Base-by-base conservation (phyloP, 768 basidiomycete species). In the Boletus tomentosulus region DNA sequence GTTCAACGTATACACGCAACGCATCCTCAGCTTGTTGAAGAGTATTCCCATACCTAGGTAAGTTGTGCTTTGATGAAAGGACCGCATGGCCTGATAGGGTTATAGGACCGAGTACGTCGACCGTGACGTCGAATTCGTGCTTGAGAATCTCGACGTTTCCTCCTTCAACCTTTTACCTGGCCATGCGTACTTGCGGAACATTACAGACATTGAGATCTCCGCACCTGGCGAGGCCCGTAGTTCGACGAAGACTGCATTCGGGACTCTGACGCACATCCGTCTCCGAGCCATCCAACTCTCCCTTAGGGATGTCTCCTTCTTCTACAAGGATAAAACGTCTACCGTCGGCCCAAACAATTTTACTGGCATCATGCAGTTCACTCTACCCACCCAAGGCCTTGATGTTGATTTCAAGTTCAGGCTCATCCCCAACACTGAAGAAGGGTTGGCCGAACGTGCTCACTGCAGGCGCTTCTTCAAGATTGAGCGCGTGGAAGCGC, bases 1-100 rank as follows among this genome's bases (percentile, higher is more conserved):
- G 7, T 85, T 89, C 74, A 87, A 85, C 60, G 86, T 91, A 15
- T 92, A 91, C 62, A 66, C 87, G 1, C 90, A 89, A 15, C 77
- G 78, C 9, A 33, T 81, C 1, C 65, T 86, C 51, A 60, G 55
- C 27, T 69, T 78, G 62, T 57, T 88, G 64, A 80, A 80, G 59
- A 78, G 80, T 49, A 68, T 89, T 13, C 87, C 87, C 11, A 87
- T 89, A 47, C 87, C 87, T 6, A 78, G 86, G 86, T 82, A 53
- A 16, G 73, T 59, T 10, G 5, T 63, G 6, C 13, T 6, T 22
- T 1, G 2, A 54, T 8, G 19, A 7, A 43, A 7, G 11, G 33
- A 4, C 11, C 10, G 34, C 13, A 2, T 9, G 27, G 42, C 15
- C 56, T 59, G 34, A 57, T 43, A 3, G 25, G 24, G 48, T 28